Conservation (phyloP, 2,329 filamentous ascomycete genomes). For the Fusarium verrucosum region DNA sequence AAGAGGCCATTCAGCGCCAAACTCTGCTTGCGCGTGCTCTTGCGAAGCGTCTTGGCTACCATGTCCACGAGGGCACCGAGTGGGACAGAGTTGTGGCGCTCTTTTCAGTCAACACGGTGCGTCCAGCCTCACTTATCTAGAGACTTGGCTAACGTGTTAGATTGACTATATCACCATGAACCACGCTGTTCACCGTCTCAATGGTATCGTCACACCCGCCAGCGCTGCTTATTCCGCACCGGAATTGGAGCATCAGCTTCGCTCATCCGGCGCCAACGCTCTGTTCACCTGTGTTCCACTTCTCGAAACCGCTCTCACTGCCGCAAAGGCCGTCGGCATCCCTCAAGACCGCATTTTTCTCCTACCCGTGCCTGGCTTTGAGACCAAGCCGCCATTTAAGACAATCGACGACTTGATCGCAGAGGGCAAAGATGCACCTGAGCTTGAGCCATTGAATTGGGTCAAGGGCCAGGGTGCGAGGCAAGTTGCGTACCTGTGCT, state of each 20-base stretch:
- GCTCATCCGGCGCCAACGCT: slow-evolving; percentile 72
- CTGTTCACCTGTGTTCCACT: slow-evolving; percentile 77
- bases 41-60: slow-evolving; percentile 75
- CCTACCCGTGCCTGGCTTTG: slow-evolving; percentile 70
- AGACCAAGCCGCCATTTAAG: slow-evolving; percentile 63
- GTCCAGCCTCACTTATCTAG: slow-evolving; percentile 33
- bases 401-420: slow-evolving; percentile 73
- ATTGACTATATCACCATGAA: slow-evolving; percentile 78
- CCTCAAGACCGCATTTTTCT: slow-evolving; percentile 73
- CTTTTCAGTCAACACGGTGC: slow-evolving; percentile 82
- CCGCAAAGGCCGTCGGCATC: slow-evolving; percentile 70
- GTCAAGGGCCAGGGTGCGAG: slow-evolving; percentile 70
- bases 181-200: slow-evolving; percentile 78
- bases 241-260: slow-evolving; percentile 77
- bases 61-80: slow-evolving; percentile 74
- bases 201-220: slow-evolving; percentile 77
- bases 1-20: slow-evolving; percentile 71
- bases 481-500: slow-evolving; percentile 80
- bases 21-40: slow-evolving; percentile 74
- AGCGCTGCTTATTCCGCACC: slow-evolving; percentile 77
- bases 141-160: slow-evolving; percentile 49
- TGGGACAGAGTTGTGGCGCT: slow-evolving; percentile 84
- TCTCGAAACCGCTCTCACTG: slow-evolving; percentile 70
- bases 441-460: slow-evolving; percentile 68
- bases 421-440: slow-evolving; percentile 64